These are phyloP conservation scores for Pythium biforme DNA, from an alignment of 352 stramenopile genomes.

Conservation along the genomic window DNA sequence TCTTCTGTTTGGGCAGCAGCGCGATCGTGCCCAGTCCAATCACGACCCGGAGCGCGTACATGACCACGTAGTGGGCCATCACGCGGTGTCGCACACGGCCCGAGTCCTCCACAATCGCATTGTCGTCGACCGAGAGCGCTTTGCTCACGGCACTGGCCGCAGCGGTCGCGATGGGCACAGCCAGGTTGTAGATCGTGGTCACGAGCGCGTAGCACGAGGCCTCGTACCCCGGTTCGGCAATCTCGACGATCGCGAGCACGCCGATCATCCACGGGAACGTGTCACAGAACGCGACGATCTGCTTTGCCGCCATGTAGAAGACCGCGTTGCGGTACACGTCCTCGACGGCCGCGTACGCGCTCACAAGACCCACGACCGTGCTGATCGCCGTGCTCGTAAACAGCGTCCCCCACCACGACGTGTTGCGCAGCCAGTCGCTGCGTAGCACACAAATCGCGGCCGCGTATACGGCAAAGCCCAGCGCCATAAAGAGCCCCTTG, in stretches of 20 bases:
- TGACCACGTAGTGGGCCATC: slow-evolving; percentile 11
- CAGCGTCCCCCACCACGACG: slow-evolving; percentile 4
- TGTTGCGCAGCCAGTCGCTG: slow-evolving; percentile 14
- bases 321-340: slow-evolving; percentile 10
- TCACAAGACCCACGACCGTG: not conserved
- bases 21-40: slow-evolving; percentile 5
- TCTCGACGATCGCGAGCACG: slow-evolving; percentile 12
- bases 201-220: slow-evolving; percentile 15
- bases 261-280: slow-evolving; percentile 11
- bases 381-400: not conserved
- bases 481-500: not conserved
- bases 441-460: not conserved
- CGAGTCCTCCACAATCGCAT: slow-evolving; percentile 1
- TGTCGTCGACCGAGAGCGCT: not conserved
- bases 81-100: not conserved
- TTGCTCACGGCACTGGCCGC: slow-evolving; percentile 3
- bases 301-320: not conserved
- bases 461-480: not conserved
- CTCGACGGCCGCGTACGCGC: not conserved
- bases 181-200: slow-evolving; percentile 23
- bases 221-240: slow-evolving; percentile 16
- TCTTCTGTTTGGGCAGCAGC: slow-evolving; percentile 22
- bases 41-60: slow-evolving; percentile 7
- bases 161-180: not conserved
- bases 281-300: slow-evolving; percentile 6